Base-by-base conservation (phyloP, 1,284 basidiomycete genomes). In the Ganoderma meredithae region DNA sequence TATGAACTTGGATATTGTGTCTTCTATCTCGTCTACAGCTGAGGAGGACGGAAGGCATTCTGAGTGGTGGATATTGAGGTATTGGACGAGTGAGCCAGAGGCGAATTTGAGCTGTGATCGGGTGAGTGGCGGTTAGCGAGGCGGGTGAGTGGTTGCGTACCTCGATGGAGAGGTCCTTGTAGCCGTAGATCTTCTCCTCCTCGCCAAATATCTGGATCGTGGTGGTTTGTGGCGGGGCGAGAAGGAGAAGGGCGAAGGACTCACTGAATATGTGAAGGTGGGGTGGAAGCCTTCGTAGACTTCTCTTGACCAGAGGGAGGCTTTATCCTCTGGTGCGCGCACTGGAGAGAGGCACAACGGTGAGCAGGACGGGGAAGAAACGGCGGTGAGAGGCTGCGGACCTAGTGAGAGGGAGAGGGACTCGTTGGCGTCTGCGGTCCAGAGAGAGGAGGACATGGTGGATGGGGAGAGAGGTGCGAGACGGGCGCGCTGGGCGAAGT, bases 121-220 rank as follows among this genome's bases (percentile, higher is more conserved):
- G 69, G 60, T 71, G 13, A 74, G 70, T 44, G 60, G 40, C 31
- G 49, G 55, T 40, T 27, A 25, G 31, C 19, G 59, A 36, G 65
- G 59, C 60, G 41, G 8, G 58, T 36, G 63, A n/a, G 40, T 13
- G 25, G 52, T 81, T 91, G 73, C 77, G 67, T 66, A 97, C 95
- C 79, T 97, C 89, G 73, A 98, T 91, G 41, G 86, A 80, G 65
- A 98, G 83, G 75, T 91, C 90, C 70, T 89, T 86, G 82, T 98
- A 99, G 2, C 97, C 97, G 79, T 97, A 99, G 73, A 99, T 93
- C 80, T 92, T 97, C 83, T 99, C 96, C 66, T 97, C 94, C 76
- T 98, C 95, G 63, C 97, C 97, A 78, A 93, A 99, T 79, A 98
- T 96, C 87, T 94, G 66, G 52, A 49, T 6, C 7, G 3, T 39